These are phyloP conservation scores for Alternaria longipes DNA, from an alignment of 2,329 filamentous ascomycete genomes.

Conservation along the genomic window DNA sequence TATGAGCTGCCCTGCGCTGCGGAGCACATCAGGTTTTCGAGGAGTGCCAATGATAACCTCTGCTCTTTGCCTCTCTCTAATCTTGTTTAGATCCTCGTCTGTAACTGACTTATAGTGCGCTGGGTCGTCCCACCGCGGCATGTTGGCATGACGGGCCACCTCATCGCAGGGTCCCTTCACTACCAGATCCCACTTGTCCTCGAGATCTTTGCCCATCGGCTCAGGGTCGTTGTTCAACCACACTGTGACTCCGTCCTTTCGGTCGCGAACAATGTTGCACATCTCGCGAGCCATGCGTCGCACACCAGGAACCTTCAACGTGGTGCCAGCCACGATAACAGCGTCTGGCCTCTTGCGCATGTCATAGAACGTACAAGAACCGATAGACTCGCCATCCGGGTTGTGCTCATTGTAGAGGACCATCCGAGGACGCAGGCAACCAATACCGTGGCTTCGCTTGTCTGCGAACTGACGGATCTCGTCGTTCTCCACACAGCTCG, in stretches of 20 bases:
- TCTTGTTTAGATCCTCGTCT: conserved; percentile 45
- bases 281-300: conserved; percentile 89
- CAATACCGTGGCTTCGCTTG: conserved; percentile 92
- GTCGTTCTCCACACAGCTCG: conserved; percentile 77
- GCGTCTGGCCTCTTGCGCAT: conserved; percentile 87
- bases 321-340: conserved; percentile 93
- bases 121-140: conserved; percentile 66
- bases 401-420: conserved; percentile 98
- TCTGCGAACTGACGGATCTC: conserved; percentile 79
- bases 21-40: conserved; percentile 39
- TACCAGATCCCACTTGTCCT: conserved; percentile 92
- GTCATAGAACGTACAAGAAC: conserved; percentile 86
- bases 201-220: conserved; percentile 83
- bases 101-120: conserved; percentile 46
- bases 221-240: conserved; percentile 94
- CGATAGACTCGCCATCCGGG: conserved; percentile 95
- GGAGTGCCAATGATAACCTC: conserved; percentile 48
- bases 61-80: conserved; percentile 43
- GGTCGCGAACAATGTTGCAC: conserved; percentile 83
- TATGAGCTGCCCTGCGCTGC: conserved; percentile 46
- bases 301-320: conserved; percentile 92
- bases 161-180: conserved; percentile 88
- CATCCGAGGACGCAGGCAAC: conserved; percentile 87
- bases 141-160: conserved; percentile 76
- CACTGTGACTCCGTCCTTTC: conserved; percentile 84